These are phyloP conservation scores for Ensete ventricosum DNA, from an alignment of 176 grass and related monocot species.

Conservation along the genomic window DNA sequence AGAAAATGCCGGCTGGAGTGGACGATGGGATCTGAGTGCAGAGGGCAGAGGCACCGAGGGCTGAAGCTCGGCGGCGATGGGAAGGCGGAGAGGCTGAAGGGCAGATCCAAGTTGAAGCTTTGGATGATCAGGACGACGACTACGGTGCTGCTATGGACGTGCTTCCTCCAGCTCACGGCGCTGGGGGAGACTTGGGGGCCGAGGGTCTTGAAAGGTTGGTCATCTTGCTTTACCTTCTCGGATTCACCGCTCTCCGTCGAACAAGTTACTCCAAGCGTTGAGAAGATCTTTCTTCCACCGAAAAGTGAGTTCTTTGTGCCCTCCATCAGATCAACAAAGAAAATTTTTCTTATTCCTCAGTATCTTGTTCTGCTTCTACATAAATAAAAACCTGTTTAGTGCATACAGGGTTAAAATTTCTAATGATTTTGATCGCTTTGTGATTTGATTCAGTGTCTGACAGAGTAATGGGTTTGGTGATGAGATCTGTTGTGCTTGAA, in stretches of 20 bases:
- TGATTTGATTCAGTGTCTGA: not conserved
- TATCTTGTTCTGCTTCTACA: not conserved
- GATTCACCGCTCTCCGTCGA: constrained; percentile 4
- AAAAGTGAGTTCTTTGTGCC: constrained; percentile 49
- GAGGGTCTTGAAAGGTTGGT: constrained; percentile 62
- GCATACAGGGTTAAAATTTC: too few relatives aligned
- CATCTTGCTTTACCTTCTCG: constrained; percentile 47
- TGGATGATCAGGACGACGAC: constrained; percentile 59
- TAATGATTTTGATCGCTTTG: not conserved
- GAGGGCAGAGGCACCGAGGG: constrained; percentile 20
- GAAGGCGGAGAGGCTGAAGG: constrained; percentile 16
- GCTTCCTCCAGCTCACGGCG: constrained; percentile 65
- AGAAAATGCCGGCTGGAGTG: constrained; percentile 43
- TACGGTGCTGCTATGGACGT: constrained; percentile 61
- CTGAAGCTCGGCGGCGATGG: constrained; percentile 29
- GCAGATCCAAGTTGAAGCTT: constrained; percentile 56
- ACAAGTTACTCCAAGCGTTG: constrained; percentile 21
- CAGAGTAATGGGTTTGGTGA: not conserved
- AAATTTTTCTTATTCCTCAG: constrained; percentile 15
- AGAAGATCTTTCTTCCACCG: constrained; percentile 39
- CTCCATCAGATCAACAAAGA: not conserved
- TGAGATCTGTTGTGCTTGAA: too few relatives aligned
- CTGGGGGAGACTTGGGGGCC: constrained; percentile 63
- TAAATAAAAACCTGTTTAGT: not conserved
- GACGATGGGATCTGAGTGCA: constrained; percentile 11